Conservation (phyloP, 2,329 filamentous ascomycete genomes). For the Hypomyces rosellus region DNA sequence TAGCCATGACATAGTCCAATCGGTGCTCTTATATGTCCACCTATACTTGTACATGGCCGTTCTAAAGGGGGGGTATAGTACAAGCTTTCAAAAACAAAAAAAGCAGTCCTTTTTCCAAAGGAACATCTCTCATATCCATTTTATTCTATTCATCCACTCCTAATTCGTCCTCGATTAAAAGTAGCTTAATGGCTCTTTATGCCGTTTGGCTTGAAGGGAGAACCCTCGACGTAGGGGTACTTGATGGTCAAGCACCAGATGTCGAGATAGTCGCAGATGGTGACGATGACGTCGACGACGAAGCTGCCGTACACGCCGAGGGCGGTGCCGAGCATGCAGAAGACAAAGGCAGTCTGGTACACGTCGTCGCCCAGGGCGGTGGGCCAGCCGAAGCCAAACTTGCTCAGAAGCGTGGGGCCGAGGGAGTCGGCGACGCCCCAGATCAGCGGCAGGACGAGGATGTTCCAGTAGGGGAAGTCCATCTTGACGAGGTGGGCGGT, state of each 20-base stretch:
- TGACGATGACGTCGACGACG: constrained; percentile 93
- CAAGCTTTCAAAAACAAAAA: too few species aligned
- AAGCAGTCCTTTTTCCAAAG: too few species aligned
- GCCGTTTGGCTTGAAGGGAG: constrained; percentile 21
- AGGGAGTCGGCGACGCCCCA: constrained; percentile 75
- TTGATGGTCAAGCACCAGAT: constrained; percentile 99
- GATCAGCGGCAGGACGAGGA: constrained; percentile 70
- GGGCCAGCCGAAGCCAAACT: constrained; percentile 64
- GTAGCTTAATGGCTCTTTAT: constrained; percentile 33
- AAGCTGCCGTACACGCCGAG: constrained; percentile 96
- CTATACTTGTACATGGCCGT: too few species aligned
- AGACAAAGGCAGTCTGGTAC: constrained; percentile 91
- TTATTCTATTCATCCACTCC: too few species aligned
- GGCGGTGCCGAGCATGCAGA: constrained; percentile 76
- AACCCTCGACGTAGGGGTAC: constrained; percentile 55
- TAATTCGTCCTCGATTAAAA: too few species aligned
- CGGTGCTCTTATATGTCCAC: too few species aligned
- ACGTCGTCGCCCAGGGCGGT: constrained; percentile 65
- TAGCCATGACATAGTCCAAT: too few species aligned
- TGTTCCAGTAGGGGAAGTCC: constrained; percentile 84
- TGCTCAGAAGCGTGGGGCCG: constrained; percentile 59
- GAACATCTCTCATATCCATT: too few species aligned
- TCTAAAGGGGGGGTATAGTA: too few species aligned
- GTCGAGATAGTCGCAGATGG: constrained; percentile 95
- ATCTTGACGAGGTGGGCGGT: constrained; percentile 85